Percentiles rank a stretch among this genome's conserved stretches.
Conservation (phyloP, 148 eudicot species). For the Amaranthus palmeri region DNA sequence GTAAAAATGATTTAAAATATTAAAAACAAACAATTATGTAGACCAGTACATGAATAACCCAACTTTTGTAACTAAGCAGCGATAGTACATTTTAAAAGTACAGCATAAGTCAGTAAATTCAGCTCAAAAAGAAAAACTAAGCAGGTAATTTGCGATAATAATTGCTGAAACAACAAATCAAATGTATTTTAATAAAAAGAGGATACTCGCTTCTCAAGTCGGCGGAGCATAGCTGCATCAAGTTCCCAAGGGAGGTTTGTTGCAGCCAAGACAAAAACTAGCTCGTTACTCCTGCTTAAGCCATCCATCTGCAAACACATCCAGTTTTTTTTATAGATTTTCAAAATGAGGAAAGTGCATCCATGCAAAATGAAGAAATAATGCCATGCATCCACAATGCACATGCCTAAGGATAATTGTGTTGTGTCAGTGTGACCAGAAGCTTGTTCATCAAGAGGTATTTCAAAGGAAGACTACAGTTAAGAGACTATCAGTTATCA, state of each 20-base stretch:
- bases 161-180: neutral
- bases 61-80: neutral
- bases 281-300: slow-evolving; percentile 81
- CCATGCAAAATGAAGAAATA: neutral
- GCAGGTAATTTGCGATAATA: neutral
- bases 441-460: too few relatives aligned
- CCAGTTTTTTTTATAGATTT: neutral
- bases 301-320: slow-evolving; percentile 88
- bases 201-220: slow-evolving; percentile 95
- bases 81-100: neutral
- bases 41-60: neutral
- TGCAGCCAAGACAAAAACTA: slow-evolving; percentile 96
- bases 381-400: neutral
- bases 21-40: neutral
- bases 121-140: neutral
- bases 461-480: neutral
- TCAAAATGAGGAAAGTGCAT: neutral
- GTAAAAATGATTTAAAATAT: neutral
- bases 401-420: neutral
- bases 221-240: slow-evolving; percentile 97
- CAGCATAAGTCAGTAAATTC: neutral
- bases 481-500: neutral
- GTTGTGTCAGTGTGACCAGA: too few relatives aligned
- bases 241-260: slow-evolving; percentile 98
- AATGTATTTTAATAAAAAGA: neutral